Base-by-base conservation (phyloP, 352 stramenopile species). In the Albugo laibachii region DNA sequence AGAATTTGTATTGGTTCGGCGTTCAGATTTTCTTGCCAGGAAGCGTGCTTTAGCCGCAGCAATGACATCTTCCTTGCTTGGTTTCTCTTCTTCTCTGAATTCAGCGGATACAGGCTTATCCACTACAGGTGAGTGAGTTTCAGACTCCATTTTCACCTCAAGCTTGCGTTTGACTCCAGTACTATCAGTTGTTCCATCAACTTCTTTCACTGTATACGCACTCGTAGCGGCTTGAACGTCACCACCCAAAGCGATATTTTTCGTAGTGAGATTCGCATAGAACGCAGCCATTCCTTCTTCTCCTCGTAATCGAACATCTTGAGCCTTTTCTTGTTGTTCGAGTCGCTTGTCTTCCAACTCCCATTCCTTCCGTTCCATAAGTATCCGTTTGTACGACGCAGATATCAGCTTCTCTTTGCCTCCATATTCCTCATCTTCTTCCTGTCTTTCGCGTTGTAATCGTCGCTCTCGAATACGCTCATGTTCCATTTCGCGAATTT, bases 321-420 rank as follows among this genome's bases (percentile, higher is more conserved):
- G 71, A 1, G 63, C 55, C 2, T 74, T 74, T 46, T 89, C 72
- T 41, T 80, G 38, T 0, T 55, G 61, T 19, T 79, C 75, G 36
- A 88, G 59, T 0, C 71, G 65, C 18, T 62, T 62, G 45, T 91
- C 78, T 47, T 85, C 75, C 14, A 62, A 60, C 45, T 95, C 83
- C 83, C 83, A 95, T 36, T 76, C 72, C 54, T 86, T 69, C 55
- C 84, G 68, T 48, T 94, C 83, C 61, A 85, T 67, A n/a, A 95
- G 57, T 40, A 94, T 93, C 13, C 80, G 59, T 61, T 95, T 95
- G 64, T 94, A 95, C 13, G 82, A 89, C 1, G 78, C 74, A 11
- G 83, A 94, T 5, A 95, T 65, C 36, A 93, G 80, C 58, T 93
- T 93, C 51, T 92, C 80, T 61, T 93, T 92, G 55, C 89, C 80